phyloP scores from a whole-genome alignment of 768 basidiomycete species.

The Termitomyces sp. region DNA sequence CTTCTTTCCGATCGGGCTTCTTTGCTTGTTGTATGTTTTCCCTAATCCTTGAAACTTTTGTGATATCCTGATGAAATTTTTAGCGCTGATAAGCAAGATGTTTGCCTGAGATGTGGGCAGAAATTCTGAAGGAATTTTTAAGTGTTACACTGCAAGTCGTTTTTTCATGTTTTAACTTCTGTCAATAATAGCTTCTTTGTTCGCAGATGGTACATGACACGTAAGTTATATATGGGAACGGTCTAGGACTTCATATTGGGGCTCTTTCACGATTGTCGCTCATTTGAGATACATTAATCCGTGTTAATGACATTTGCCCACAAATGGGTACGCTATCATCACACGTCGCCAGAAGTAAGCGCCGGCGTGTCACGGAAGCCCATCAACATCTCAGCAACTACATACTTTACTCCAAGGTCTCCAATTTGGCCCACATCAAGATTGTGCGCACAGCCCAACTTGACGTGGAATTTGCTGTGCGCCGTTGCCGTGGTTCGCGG shows the following conservation, averaged over 20 bases:
- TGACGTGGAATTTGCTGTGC: too few relatives aligned
- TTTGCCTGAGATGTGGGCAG: conserved; percentile 11
- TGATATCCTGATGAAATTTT: neutral
- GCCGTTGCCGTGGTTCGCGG: neutral
- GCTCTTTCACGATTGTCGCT: neutral
- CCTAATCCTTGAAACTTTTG: neutral
- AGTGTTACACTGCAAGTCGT: neutral
- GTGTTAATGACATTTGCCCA: neutral
- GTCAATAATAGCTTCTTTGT: neutral
- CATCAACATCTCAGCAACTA: too few relatives aligned
- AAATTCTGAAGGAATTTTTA: neutral
- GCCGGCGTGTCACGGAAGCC: neutral
- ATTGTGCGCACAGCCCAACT: neutral
- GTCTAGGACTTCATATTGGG: neutral
- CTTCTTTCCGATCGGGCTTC: conserved; percentile 22
- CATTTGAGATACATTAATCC: neutral
- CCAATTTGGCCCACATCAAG: neutral
- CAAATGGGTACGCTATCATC: neutral
- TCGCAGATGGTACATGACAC: neutral
- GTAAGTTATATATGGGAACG: neutral
- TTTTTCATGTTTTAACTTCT: neutral
- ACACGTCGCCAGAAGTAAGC: neutral
- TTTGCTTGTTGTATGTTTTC: conserved; percentile 17
- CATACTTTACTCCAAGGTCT: neutral
- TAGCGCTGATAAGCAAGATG: conserved; percentile 7